Evolutionary conservation across 495 filamentous ascomycete genomes (phyloP).

Genomic region (Lasiosphaeria miniovina): DNA sequence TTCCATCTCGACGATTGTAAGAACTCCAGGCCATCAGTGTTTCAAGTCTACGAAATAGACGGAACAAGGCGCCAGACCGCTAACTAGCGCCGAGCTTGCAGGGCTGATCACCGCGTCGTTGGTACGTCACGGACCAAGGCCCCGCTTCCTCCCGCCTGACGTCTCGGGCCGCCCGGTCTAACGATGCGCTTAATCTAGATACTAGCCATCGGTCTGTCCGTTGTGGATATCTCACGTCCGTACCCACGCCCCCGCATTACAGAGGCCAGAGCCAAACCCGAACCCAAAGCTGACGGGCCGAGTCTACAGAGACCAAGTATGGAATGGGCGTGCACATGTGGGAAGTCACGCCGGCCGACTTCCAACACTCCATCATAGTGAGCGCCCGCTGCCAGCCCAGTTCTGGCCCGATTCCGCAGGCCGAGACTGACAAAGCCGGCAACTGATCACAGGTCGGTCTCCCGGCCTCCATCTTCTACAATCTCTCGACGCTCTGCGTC

Average conservation of each 20-base stretch:
- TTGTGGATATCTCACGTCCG: conserved; percentile 3
- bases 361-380: conserved; percentile 3
- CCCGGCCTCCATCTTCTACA: conserved; percentile 21
- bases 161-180: background rate
- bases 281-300: background rate
- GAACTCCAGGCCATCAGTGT: background rate
- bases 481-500: conserved; percentile 29
- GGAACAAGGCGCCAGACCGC: background rate
- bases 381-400: background rate
- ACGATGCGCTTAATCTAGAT: background rate
- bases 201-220: conserved; percentile 9
- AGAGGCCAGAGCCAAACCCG: background rate
- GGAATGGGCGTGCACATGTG: conserved; percentile 7
- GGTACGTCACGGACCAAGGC: conserved; percentile 4
- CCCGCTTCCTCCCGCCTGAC: background rate
- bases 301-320: background rate
- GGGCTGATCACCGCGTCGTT: background rate
- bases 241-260: background rate
- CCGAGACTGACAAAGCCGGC: background rate
- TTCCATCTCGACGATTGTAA: conserved; percentile 30
- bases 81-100: conserved; percentile 10
- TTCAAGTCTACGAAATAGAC: background rate
- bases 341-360: conserved; percentile 10
- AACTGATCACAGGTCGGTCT: conserved; percentile 17
- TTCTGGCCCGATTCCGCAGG: background rate